Evolutionary conservation across 2,329 filamentous ascomycete genomes (phyloP).

Genomic region (Ploettnerulaceae sp.): DNA sequence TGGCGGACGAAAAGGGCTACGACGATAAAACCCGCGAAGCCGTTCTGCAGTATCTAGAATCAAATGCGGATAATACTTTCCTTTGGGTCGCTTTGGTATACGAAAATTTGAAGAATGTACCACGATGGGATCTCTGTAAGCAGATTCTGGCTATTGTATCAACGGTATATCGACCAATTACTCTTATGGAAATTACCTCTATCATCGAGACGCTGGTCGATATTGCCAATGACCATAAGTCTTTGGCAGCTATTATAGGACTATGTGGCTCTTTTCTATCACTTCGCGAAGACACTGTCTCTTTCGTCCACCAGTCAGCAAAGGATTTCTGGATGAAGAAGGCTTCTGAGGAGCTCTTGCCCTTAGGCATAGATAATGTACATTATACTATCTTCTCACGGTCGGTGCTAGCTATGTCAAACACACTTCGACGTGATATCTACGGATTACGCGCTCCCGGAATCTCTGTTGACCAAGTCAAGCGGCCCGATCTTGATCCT

Average conservation of each 20-base stretch:
- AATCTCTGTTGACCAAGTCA: conserved; percentile 23
- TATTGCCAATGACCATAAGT: conserved; percentile 32
- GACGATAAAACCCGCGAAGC: neutral
- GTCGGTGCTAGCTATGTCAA: conserved; percentile 34
- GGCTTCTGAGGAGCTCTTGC: conserved; percentile 29
- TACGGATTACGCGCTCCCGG: conserved; percentile 32
- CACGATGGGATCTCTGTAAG: conserved; percentile 21
- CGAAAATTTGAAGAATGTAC: conserved; percentile 18
- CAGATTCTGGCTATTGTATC: conserved; percentile 16
- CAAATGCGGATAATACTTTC: conserved; percentile 39
- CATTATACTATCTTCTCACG: conserved; percentile 35
- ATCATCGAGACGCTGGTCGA: conserved; percentile 16
- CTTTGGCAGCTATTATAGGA: conserved; percentile 30
- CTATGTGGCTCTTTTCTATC: conserved; percentile 36
- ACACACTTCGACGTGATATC: conserved; percentile 35
- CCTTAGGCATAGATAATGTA: conserved; percentile 22
- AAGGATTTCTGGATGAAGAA: conserved; percentile 32
- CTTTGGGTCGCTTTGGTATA: conserved; percentile 42
- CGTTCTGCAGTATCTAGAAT: neutral
- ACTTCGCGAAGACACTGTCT: conserved; percentile 24
- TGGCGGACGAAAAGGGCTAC: conserved; percentile 18
- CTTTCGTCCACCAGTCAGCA: conserved; percentile 33
- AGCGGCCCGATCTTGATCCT: conserved; percentile 27
- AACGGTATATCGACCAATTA: conserved; percentile 24
- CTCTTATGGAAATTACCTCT: conserved; percentile 20